phyloP scores from a whole-genome alignment of 305 asterid genomes.

The Fraxinus dipetala region DNA sequence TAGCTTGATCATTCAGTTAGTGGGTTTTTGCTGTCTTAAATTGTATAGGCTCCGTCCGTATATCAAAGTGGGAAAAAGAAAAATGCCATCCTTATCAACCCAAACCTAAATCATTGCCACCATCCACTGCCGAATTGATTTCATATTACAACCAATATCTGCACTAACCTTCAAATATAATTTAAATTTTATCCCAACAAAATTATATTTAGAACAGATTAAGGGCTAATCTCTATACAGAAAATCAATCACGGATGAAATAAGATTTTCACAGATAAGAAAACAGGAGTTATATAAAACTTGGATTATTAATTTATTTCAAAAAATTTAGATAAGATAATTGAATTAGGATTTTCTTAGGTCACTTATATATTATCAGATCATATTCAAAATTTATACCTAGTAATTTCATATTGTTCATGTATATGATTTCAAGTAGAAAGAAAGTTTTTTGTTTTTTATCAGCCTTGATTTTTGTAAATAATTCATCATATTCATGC shows the following conservation, averaged over 20 bases:
- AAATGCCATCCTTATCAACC: background rate
- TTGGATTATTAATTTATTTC: background rate
- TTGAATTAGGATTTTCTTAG: background rate
- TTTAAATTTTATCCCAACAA: background rate
- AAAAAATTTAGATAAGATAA: background rate
- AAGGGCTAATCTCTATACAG: background rate
- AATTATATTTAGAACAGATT: background rate
- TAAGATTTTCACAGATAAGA: background rate
- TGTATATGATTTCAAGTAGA: background rate
- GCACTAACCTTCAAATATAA: too few relatives aligned
- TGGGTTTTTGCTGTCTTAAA: background rate
- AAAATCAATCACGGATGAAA: background rate
- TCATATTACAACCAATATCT: background rate
- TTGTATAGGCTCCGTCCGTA: background rate
- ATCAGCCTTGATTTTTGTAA: background rate
- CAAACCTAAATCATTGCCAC: background rate
- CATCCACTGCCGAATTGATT: background rate
- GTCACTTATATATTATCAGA: background rate
- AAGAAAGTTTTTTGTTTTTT: background rate
- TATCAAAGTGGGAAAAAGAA: background rate
- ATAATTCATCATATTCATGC: background rate
- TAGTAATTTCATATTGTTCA: background rate
- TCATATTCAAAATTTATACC: background rate
- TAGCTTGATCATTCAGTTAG: background rate
- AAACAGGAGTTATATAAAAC: background rate